Base-by-base conservation (phyloP, 352 stramenopile genomes). In the Phytophthora boehmeriae region DNA sequence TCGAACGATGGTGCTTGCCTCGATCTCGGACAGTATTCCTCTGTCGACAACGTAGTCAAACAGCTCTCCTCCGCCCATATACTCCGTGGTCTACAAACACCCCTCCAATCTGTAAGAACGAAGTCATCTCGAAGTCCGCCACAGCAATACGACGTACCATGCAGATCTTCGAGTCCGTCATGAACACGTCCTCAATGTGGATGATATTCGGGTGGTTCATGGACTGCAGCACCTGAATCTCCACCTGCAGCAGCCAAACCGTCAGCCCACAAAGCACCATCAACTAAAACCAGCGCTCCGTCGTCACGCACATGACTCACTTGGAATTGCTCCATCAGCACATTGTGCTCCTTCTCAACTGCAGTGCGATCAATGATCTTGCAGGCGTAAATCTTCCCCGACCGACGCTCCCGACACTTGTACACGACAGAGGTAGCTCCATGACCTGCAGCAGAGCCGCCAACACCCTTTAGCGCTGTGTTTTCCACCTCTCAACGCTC, bases 1-100 rank as follows among this genome's bases (percentile, higher is more conserved):
- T 39, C 85, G 83, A 19, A 97, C 86, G 41, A 97, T 84, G 14
- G 74, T 79, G 60, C 85, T 93, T 20, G 90, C 90, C 73, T 95
- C 86, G 6, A 95, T 66, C 49, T 97, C 90, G 0, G 84, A 95
- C 22, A 97, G 65, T 20, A 84, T 95, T n/a, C 88, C 88, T 77
- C 90, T 96, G 49, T 96, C 83, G 11, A 97, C 86, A 34, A 97
- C 81, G 66, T 96, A 96, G 59, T 97, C 89, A 59, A 97, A 97
- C 23, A 97, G 63, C 54, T 97, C 90, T 8, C 90, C 90, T 6
- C 90, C 90, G 23, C 82, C 56, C 78, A 96, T 90, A 52, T 89
- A 89, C 58, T 97, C 90, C 1, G 90, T 97, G n/a, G 97, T 74
- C 84, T 93, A 25, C 14, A 36, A 27, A 66, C 43, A 25, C 19